Base-by-base conservation (phyloP, 2,329 filamentous ascomycete genomes). In the Fusarium marasasianum region DNA sequence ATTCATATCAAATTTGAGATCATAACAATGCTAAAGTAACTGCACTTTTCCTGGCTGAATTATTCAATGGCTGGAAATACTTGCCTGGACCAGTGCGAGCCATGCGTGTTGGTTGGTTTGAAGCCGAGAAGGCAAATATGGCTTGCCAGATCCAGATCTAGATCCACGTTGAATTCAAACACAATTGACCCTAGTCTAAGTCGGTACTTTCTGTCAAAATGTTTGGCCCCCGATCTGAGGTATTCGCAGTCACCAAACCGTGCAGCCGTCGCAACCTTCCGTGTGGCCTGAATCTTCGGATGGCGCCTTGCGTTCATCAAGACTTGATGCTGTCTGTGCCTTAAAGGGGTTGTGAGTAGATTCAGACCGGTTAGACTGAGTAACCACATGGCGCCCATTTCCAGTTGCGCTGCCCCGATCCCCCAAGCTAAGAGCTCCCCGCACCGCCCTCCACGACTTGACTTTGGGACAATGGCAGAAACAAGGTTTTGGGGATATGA, bases 401-500 rank as follows among this genome's bases (percentile, higher is more conserved):
- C 56, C 57, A 54, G 50, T 47, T 69, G 41, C 55, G 47, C 67
- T 48, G 66, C 66, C 44, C 56, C 54, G 53, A 73, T 64, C 58
- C 66, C 66, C 63, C 31, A 24, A 56, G 40, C 59, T 41, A 59
- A 66, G 58, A 58, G 66, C 58, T 67, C 75, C 69, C 65, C 58
- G 56, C 60, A 73, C 57, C 71, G 73, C 73, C 63, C 65, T 77
- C 71, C 63, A 74, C 60, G 61, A 58, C 56, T 57, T 63, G 63
- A 61, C 56, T 57, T 69, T 48, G 38, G 50, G 63, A 56, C 48
- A 53, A 57, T 55, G 72, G 40, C 53, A 69, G 68, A 69, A 74
- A 68, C 41, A 68, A 68, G 72, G 76, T 76, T 77, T 77, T 74
- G 63, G 63, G 64, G 63, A 68, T 69, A 69, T 62, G 63, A 63